A percentile compares a stretch with the other conserved stretches of the same genome.
Conservation (phyloP, 129 eudicot genomes). For the Helianthus tuberosus region DNA sequence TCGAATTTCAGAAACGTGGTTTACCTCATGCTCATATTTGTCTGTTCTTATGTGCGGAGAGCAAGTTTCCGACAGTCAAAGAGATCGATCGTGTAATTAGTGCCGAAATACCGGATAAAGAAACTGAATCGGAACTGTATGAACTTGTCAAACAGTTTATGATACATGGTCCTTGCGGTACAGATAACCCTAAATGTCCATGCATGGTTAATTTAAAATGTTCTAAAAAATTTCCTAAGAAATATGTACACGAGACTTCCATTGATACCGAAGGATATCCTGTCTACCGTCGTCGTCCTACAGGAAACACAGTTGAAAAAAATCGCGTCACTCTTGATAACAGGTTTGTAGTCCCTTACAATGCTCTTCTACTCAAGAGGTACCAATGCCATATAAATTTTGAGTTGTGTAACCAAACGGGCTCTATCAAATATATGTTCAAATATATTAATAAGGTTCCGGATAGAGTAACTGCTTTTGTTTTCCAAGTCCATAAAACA, state of each 20-base stretch:
- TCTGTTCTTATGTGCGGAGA: neutral
- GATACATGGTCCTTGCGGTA: slow-evolving; percentile 30
- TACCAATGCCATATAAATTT: neutral
- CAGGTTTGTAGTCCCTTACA: neutral
- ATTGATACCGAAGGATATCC: neutral
- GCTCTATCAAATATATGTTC: neutral
- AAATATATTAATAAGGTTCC: too few species aligned
- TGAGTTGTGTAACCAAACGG: neutral
- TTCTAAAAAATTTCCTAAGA: slow-evolving; percentile 10
- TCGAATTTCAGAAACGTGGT: slow-evolving; percentile 32
- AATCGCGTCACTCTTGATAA: neutral
- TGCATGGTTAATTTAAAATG: slow-evolving; percentile 6
- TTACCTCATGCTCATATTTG: slow-evolving; percentile 30
- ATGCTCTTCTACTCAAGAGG: neutral
- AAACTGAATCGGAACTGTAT: neutral
- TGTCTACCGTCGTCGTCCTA: neutral
- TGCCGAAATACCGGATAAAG: slow-evolving; percentile 13
- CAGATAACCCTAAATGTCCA: neutral
- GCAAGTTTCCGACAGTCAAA: neutral
- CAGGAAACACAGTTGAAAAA: neutral
- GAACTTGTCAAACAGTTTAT: neutral
- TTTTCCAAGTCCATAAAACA: neutral
- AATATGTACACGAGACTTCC: neutral
- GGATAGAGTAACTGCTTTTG: too few species aligned
- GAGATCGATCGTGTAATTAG: neutral